These are phyloP conservation scores for Trichoderma orchidacearum DNA, from an alignment of 495 filamentous ascomycete species.

Conservation along the genomic window DNA sequence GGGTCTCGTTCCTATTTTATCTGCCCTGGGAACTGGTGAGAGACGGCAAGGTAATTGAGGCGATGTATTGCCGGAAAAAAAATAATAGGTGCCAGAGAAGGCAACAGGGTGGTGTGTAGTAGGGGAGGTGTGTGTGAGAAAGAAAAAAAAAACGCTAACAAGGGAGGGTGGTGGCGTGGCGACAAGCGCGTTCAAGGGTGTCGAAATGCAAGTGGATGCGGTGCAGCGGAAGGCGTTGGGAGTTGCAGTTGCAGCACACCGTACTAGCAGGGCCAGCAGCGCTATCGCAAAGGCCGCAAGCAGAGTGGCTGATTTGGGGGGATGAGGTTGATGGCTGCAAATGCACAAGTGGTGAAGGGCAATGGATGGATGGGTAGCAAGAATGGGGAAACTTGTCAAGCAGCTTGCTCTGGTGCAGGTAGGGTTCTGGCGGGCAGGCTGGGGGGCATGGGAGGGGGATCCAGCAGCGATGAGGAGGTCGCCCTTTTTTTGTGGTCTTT, in stretches of 20 bases:
- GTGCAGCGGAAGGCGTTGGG: not conserved
- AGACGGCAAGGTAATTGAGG: not conserved
- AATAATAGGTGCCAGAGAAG: not conserved
- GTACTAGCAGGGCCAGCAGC: not conserved
- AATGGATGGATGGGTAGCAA: not conserved
- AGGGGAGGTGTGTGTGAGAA: not conserved
- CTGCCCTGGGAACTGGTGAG: not conserved
- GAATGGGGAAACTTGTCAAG: not conserved
- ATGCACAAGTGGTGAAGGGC: not conserved
- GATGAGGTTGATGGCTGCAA: too few relatives aligned
- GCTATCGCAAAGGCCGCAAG: not conserved
- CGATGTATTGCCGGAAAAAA: not conserved
- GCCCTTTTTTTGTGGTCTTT: not conserved
- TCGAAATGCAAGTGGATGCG: not conserved
- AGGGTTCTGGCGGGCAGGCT: not conserved
- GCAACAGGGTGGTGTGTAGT: not conserved
- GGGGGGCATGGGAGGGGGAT: not conserved
- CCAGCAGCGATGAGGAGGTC: not conserved
- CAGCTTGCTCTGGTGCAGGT: not conserved
- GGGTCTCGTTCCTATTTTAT: slow-evolving; percentile 6
- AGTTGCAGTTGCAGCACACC: not conserved
- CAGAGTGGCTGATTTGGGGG: not conserved
- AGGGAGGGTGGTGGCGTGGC: not conserved
- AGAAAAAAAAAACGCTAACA: not conserved
- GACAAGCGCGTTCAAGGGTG: not conserved